Base-by-base conservation (phyloP, 2,329 filamentous ascomycete species). In the Xylaria arbuscula region DNA sequence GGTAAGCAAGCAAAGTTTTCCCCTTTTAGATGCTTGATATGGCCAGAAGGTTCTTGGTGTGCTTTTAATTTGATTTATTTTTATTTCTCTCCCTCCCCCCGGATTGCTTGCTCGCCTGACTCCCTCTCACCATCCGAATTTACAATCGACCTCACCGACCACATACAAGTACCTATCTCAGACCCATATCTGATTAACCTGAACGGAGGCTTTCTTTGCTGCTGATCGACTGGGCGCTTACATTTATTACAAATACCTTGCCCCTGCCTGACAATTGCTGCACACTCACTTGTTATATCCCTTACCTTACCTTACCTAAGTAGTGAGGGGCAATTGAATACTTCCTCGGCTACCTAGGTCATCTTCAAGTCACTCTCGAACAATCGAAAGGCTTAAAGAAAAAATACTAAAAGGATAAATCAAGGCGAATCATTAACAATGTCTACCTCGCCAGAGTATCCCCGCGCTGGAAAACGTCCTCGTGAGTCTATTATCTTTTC, bases 381-480 rank as follows among this genome's bases (percentile, higher is more conserved):
- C 7, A 6, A 9, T 9, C 10, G 5, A 10, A 48, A 36, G n/a
- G 53, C 28, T 51, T 9, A 34, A 36, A 19, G 36, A 28, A 22
- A 62, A 24, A 34, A 42, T 3, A 13, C 8, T 42, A 19, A 8
- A 48, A 42, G 10, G 28, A 5, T 28, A 56, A 45, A 53, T 15
- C n/a, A 24, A 24, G 34, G 40, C 17, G 19, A 5, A 34, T 22
- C n/a, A 6, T 28, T 34, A 70, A 45, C 28, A 40, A 72, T 72
- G 70, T 66, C 70, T 45, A 40, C 70, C 36, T 68, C 70, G 17
- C 63, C 72, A 58, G 70, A 73, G 24, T 67, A 72, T 51, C 71
- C 60, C 40, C 68, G 72, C 54, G 67, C 70, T 59, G 72, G 72
- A 67, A 73, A 73, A 55, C 72, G 72, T 56, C 72, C 72, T 34